Conservation (phyloP, 2,329 filamentous ascomycete genomes). For the Curvularia sp. region DNA sequence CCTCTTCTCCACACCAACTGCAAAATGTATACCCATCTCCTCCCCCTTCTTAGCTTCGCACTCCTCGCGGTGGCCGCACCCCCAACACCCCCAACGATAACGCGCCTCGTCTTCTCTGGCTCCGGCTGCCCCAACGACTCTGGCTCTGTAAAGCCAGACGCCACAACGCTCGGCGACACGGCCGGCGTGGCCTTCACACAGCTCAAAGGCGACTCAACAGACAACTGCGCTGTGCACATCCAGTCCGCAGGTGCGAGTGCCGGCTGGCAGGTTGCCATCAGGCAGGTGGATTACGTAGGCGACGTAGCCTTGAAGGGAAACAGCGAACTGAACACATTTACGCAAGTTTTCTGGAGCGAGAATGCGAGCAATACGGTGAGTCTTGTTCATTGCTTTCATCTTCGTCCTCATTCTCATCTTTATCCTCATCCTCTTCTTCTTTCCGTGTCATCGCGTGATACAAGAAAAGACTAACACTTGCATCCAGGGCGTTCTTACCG, state of each 20-base stretch:
- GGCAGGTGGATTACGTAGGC: conserved; percentile 35
- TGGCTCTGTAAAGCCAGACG: conserved; percentile 29
- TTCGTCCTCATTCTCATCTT: neutral
- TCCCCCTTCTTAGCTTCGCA: conserved; percentile 23
- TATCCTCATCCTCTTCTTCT: neutral
- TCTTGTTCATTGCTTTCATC: conserved; percentile 4
- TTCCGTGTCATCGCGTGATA: neutral
- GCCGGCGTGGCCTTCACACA: conserved; percentile 35
- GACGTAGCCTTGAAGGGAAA: conserved; percentile 34
- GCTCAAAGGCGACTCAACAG: conserved; percentile 34
- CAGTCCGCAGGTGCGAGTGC: conserved; percentile 30
- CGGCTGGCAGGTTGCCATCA: conserved; percentile 43
- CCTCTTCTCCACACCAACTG: neutral
- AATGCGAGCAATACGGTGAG: conserved; percentile 40
- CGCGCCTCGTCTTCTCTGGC: conserved; percentile 36
- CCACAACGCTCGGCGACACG: conserved; percentile 30
- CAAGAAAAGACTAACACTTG: neutral
- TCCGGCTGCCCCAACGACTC: conserved; percentile 40
- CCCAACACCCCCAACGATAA: conserved; percentile 33
- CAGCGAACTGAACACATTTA: conserved; percentile 35
- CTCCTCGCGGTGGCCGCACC: conserved; percentile 29
- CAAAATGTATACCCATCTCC: conserved; percentile 20
- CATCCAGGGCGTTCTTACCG: conserved; percentile 29
- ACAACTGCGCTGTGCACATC: conserved; percentile 44
- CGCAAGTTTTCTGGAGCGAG: conserved; percentile 42